These are phyloP conservation scores for Fusarium cicatricum DNA, from an alignment of 2,329 filamentous ascomycete species.

Conservation along the genomic window DNA sequence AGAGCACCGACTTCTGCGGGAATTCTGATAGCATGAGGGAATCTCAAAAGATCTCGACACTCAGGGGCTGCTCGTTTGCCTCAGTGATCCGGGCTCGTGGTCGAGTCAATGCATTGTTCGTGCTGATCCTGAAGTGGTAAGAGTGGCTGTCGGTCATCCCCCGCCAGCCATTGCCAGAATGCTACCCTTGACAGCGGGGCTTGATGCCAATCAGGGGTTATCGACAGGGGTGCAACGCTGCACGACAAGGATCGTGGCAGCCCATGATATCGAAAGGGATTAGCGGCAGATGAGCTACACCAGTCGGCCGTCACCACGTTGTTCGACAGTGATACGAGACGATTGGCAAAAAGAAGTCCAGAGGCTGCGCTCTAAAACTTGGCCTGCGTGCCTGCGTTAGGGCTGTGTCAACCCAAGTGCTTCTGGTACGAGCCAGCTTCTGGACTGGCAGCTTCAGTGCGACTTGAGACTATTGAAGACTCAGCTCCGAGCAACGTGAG, in stretches of 20 bases:
- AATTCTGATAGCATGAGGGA: neutral
- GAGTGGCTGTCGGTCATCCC: slow-evolving; percentile 18
- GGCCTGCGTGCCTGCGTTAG: slow-evolving; percentile 5
- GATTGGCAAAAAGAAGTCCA: slow-evolving; percentile 23
- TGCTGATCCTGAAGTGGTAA: slow-evolving; percentile 22
- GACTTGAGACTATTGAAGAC: slow-evolving; percentile 21
- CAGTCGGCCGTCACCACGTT: slow-evolving; percentile 32
- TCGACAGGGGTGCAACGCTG: slow-evolving; percentile 33
- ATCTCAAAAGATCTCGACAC: slow-evolving; percentile 5
- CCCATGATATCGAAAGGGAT: slow-evolving; percentile 34
- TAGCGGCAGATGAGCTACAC: slow-evolving; percentile 33
- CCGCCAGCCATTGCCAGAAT: slow-evolving; percentile 27
- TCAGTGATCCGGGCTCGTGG: slow-evolving; percentile 19
- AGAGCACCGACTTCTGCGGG: neutral
- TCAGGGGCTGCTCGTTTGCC: slow-evolving; percentile 13
- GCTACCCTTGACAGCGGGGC: slow-evolving; percentile 28
- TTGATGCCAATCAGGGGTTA: slow-evolving; percentile 39
- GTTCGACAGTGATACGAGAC: slow-evolving; percentile 34
- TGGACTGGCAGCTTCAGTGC: slow-evolving; percentile 12
- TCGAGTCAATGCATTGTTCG: slow-evolving; percentile 32
- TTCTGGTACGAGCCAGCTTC: slow-evolving; percentile 2
- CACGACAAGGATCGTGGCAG: slow-evolving; percentile 28
- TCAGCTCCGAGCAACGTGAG: slow-evolving; percentile 20
- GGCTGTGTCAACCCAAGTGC: slow-evolving; percentile 15
- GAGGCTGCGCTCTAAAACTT: slow-evolving; percentile 10